phyloP scores from a whole-genome alignment of 2,329 filamentous ascomycete species.

The Ophiostoma novo-ulmi region DNA sequence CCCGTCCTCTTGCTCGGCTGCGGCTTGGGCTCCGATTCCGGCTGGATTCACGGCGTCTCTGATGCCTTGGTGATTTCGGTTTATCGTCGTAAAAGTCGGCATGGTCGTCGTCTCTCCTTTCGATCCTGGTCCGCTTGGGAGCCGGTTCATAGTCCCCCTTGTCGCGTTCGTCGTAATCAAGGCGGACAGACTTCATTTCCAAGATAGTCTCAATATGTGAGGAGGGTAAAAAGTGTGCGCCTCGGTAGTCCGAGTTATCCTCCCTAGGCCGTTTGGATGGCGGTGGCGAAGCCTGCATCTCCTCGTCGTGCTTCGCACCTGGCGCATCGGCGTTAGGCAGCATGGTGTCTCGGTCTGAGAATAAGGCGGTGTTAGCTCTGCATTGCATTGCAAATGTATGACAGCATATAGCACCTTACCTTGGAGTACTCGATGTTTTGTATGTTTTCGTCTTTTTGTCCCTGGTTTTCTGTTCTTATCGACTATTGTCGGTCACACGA shows the following conservation, averaged over 20 bases:
- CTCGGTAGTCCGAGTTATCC: background rate
- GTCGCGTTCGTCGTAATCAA: background rate
- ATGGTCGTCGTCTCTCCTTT: background rate
- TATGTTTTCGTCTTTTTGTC: background rate
- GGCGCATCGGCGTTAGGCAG: background rate
- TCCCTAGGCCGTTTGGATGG: conserved; percentile 3
- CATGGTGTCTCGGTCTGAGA: background rate
- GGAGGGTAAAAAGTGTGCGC: background rate
- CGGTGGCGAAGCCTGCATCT: conserved; percentile 15
- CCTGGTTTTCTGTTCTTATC: background rate
- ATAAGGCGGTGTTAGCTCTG: background rate
- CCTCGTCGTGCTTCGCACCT: background rate
- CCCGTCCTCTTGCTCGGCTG: background rate
- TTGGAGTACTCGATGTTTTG: background rate
- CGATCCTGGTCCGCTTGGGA: background rate
- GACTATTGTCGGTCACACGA: background rate
- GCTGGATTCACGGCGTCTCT: background rate
- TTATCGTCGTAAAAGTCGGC: background rate
- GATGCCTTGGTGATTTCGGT: background rate
- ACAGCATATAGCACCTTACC: background rate
- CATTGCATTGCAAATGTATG: too few relatives aligned
- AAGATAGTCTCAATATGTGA: background rate
- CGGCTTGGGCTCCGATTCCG: background rate
- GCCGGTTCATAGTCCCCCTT: conserved; percentile 5
- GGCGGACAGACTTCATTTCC: background rate